Percentiles rank a stretch among this genome's conserved stretches.
These are phyloP conservation scores for Botrytis fabae DNA, from an alignment of 2,329 filamentous ascomycete species.

Conservation along the genomic window DNA sequence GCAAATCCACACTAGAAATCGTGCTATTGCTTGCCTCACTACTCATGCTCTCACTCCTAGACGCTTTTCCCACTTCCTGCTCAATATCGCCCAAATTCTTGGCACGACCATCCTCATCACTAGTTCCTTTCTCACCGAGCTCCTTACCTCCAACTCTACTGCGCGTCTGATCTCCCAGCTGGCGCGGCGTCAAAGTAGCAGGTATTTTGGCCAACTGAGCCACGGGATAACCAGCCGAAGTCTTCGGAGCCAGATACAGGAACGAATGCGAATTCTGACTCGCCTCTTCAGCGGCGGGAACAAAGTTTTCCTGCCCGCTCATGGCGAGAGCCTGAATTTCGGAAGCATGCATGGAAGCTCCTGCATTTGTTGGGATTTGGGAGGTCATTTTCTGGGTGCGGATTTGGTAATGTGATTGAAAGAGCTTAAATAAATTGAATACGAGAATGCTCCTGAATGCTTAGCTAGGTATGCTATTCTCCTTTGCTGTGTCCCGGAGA, in stretches of 20 bases:
- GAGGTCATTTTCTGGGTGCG: constrained; percentile 14
- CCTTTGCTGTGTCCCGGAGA: background rate
- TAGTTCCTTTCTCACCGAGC: constrained; percentile 27
- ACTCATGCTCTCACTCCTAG: constrained; percentile 21
- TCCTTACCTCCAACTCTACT: constrained; percentile 7
- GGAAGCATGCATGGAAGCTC: constrained; percentile 9
- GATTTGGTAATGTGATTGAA: constrained; percentile 20
- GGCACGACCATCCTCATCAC: constrained; percentile 17
- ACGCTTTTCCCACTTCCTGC: background rate
- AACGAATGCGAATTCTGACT: constrained; percentile 28
- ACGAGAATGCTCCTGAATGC: background rate
- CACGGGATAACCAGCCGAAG: constrained; percentile 34
- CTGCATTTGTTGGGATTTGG: constrained; percentile 19
- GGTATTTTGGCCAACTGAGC: background rate
- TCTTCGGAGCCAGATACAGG: constrained; percentile 37
- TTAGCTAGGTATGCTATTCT: background rate
- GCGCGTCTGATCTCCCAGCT: constrained; percentile 22
- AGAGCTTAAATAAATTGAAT: constrained; percentile 12
- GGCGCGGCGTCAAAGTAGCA: constrained; percentile 18
- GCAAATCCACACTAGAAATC: constrained; percentile 11
- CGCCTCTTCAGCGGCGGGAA: constrained; percentile 29
- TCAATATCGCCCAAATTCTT: constrained; percentile 1
- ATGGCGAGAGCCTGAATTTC: constrained; percentile 24
- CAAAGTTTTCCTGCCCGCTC: constrained; percentile 28
- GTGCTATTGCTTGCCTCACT: constrained; percentile 13